A percentile compares a stretch with the other conserved stretches of the same genome.
Evolutionary conservation across 164 flowering plant genomes (phyloP).

Genomic region (Dillenia turbinata): DNA sequence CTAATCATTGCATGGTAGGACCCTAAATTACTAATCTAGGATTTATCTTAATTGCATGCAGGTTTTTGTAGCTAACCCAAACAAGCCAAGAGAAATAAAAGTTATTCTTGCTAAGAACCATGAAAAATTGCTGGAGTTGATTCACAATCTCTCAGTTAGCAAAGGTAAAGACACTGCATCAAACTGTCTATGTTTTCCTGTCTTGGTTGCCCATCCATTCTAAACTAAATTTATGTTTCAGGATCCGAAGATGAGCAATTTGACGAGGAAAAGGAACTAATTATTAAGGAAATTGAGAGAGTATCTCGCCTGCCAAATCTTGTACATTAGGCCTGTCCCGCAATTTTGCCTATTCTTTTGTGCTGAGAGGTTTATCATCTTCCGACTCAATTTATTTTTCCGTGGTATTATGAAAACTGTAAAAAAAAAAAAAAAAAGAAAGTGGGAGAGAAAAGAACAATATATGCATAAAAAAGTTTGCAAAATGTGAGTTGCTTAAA

Average conservation of each 20-base stretch:
- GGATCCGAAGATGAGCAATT: slow-evolving; percentile 88
- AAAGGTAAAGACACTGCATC: slow-evolving; percentile 44
- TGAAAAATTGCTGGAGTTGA: slow-evolving; percentile 59
- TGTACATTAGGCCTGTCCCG: slow-evolving; percentile 9
- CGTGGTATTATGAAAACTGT: too few relatives aligned
- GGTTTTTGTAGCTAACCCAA: slow-evolving; percentile 98
- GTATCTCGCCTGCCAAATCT: slow-evolving; percentile 38
- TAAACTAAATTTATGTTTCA: slow-evolving; percentile 9
- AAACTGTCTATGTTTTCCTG: background rate
- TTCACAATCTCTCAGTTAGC: slow-evolving; percentile 65
- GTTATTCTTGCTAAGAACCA: slow-evolving; percentile 74
- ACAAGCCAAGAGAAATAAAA: slow-evolving; percentile 81
- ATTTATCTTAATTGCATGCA: slow-evolving; percentile 14
- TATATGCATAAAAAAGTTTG: too few relatives aligned
- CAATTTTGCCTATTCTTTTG: too few relatives aligned
- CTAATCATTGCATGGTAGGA: too few relatives aligned
- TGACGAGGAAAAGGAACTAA: slow-evolving; percentile 91
- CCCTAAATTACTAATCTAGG: too few relatives aligned
- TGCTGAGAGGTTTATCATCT: too few relatives aligned
- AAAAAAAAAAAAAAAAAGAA: too few relatives aligned
- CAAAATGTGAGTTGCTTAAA: too few relatives aligned
- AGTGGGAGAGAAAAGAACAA: too few relatives aligned
- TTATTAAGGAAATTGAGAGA: slow-evolving; percentile 86
- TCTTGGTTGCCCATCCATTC: too few relatives aligned
- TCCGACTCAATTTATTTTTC: too few relatives aligned